Conservation (phyloP, 2,329 filamentous ascomycete genomes). For the Coniochaeta ligniaria region DNA sequence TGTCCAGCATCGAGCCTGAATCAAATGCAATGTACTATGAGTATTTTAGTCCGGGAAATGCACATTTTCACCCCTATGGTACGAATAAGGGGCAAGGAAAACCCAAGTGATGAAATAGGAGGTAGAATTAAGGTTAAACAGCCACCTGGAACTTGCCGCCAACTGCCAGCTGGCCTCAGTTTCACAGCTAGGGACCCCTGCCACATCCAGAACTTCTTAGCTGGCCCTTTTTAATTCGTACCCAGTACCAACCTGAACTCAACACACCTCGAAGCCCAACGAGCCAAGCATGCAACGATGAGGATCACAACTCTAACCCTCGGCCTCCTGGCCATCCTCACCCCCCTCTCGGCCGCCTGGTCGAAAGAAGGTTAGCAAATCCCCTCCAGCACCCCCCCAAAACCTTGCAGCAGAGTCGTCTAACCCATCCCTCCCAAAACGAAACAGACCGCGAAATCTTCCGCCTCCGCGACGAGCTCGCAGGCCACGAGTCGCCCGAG, state of each 20-base stretch:
- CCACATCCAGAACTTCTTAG: background rate
- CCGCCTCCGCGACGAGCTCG: slow-evolving; percentile 82
- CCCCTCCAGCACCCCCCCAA: too few species aligned
- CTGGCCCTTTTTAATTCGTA: background rate
- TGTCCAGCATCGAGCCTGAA: too few species aligned
- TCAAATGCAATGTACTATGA: too few species aligned
- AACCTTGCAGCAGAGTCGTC: background rate
- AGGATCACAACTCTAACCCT: slow-evolving; percentile 61
- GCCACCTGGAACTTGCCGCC: background rate
- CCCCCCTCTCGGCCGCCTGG: slow-evolving; percentile 67
- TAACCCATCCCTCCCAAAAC: slow-evolving; percentile 2
- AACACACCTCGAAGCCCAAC: background rate
- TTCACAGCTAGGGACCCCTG: background rate
- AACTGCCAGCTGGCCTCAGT: slow-evolving; percentile 4
- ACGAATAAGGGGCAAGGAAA: too few species aligned
- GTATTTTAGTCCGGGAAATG: too few species aligned
- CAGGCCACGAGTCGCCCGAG: slow-evolving; percentile 64
- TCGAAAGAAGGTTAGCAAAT: slow-evolving; percentile 66
- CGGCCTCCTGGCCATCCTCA: slow-evolving; percentile 61
- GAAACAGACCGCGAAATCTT: slow-evolving; percentile 93
- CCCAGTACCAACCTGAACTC: background rate
- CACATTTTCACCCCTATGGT: too few species aligned
- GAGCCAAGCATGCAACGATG: slow-evolving; percentile 53
- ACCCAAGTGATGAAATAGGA: background rate
- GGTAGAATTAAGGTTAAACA: background rate